A percentile compares a stretch with the other conserved stretches of the same genome.
Conservation (phyloP, 371 early-diverging fungal genomes). For the Mucor mucedo region DNA sequence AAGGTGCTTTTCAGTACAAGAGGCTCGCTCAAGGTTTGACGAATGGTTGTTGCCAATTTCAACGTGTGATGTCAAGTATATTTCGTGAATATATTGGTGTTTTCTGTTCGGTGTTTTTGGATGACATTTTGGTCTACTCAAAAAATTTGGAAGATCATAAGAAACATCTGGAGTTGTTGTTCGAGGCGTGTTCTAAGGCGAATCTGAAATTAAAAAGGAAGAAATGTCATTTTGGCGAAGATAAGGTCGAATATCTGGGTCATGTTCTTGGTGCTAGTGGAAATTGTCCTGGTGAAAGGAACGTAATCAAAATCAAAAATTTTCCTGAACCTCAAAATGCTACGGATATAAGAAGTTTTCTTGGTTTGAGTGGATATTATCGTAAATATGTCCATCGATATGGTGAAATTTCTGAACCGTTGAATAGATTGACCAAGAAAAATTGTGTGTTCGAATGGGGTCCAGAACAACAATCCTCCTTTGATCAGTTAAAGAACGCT, state of each 20-base stretch:
- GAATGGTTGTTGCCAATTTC: slow-evolving; percentile 37
- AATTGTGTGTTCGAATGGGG: slow-evolving; percentile 25
- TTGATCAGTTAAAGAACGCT: slow-evolving; percentile 18
- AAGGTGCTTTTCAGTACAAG: slow-evolving; percentile 20
- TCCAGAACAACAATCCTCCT: slow-evolving; percentile 26
- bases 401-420: slow-evolving; percentile 16
- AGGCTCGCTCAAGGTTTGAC: slow-evolving; percentile 44
- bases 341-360: slow-evolving; percentile 30
- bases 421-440: slow-evolving; percentile 20
- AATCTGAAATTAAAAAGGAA: no score
- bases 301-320: slow-evolving; percentile 13
- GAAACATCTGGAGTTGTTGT: no score
- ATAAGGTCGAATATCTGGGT: no score
- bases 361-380: slow-evolving; percentile 42
- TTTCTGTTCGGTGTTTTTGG: slow-evolving; percentile 49
- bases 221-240: no score
- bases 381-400: slow-evolving; percentile 38
- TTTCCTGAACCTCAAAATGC: slow-evolving; percentile 14
- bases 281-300: slow-evolving; percentile 19
- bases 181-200: no score
- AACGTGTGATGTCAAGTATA: slow-evolving; percentile 37
- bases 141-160: no score
- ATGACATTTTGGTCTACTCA: no score
- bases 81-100: slow-evolving; percentile 21
- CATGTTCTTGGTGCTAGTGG: no score